Evolutionary conservation across 768 basidiomycete genomes (phyloP), one percentile per base, ranked within the genome.

Genomic region (Suillus luteus): DNA sequence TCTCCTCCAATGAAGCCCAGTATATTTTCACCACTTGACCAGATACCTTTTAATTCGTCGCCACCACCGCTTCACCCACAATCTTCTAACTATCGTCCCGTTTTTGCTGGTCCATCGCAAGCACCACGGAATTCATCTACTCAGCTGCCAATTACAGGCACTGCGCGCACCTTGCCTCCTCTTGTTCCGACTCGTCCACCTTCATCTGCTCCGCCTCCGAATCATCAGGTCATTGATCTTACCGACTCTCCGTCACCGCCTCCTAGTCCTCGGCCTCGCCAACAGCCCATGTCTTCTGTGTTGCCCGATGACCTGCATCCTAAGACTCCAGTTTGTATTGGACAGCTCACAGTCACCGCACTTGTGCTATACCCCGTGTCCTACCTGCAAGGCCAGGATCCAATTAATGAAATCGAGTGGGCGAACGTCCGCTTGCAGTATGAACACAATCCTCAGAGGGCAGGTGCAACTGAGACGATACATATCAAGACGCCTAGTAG

Each of bases 271-370:
- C 71, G 71, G 35, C 72, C 67, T n/a, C 69, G 55, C 31, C 68
- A 70, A 35, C 74, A 73, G 54, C 66, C 71, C 63, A 64, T 69
- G 67, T 60, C 71, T 31, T 61, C 69, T 6, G 55, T 72, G 12
- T 76, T 87, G 2, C 84, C 86, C 3, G 78, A 80, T 10, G 88
- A 91, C 52, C 75, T 92, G 19, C 82, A 90, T 7, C 90, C 89
- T 15, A 92, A 89, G 78, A 92, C 91, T 0, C 90, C 92, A 17
- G 87, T 96, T 60, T 96, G 95, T 74, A 94, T 96, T 55, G 94
- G 94, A 1, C 89, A 92, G 64, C 81, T 96, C 41, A 81, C 82
- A n/a, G 88, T 89, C 22, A 92, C 90, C 19, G 93, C 92, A 15
- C 84, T 96, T 33, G 86, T 96, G 40, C 81, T 95, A n/a, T 92